Evolutionary conservation across 2,329 filamentous ascomycete genomes (phyloP), one percentile per base, ranked within the genome.

Genomic region (Aspergillus texensis): DNA sequence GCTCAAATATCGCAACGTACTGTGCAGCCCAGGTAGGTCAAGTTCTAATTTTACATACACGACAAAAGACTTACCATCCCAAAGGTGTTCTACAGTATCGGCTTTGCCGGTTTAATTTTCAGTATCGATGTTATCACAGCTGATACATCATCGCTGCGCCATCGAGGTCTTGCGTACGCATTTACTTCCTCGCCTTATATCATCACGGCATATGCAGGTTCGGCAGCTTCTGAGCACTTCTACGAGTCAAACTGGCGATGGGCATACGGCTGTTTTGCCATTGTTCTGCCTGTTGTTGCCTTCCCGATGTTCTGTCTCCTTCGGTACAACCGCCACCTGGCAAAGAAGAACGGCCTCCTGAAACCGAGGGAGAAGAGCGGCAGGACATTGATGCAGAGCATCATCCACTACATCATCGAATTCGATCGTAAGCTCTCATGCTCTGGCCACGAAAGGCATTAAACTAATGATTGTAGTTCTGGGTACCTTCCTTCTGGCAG

Each of bases 1-100:
- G 86, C 74, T 78, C 81, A 2, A 85, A 85, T 65, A 83, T 91
- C n/a, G 76, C 85, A 64, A 86, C 84, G 0, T 91, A 88, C 72
- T 86, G 86, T 57, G 88, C 88, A 1, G 87, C 86, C 2, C 83
- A 88, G 43, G 72, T 68, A 64, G 30, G 57, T 16, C 6, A 48
- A 26, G 0, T 62, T 53, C 24, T 19, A 32, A 26, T 12, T 45
- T 26, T 32, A 2, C 6, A 10, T 8, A 48, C 12, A 16, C 11
- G 16, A 21, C n/a, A 34, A 41, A 19, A 9, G 21, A 26, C 21
- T 61, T 14, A 61, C 30, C 43, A 12, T 3, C 16, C 24, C 14
- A 14, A 41, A 80, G 67, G 85, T 89, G 1, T 85, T 90, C 65
- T 89, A 87, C 71, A 81, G 80, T 65, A 81, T 88, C 56, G 88